phyloP scores from a whole-genome alignment of 371 early-diverging fungal species.

The Mucor mucedo region DNA sequence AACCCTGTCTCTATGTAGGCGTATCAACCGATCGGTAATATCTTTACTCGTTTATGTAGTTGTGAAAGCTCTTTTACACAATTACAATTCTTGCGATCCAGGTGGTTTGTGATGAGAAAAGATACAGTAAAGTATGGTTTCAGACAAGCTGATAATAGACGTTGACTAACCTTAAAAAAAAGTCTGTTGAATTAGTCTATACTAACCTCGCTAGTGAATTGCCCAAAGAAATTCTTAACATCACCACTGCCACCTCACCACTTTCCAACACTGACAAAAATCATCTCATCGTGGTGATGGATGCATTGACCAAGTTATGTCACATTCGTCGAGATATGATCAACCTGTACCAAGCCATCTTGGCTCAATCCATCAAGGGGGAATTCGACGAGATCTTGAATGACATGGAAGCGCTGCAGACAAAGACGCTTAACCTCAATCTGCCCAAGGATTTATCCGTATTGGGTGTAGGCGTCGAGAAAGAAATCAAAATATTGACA shows the following conservation, averaged over 20 bases:
- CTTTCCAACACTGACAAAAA: constrained; percentile 18
- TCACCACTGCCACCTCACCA: constrained; percentile 13
- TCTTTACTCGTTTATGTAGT: constrained; percentile 36
- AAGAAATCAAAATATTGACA: constrained; percentile 52
- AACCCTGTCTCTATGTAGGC: constrained; percentile 15
- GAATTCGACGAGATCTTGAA: constrained; percentile 26
- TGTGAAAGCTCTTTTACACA: constrained; percentile 45
- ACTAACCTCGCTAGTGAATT: constrained; percentile 39
- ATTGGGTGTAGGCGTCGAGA: constrained; percentile 53
- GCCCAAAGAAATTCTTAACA: constrained; percentile 31
- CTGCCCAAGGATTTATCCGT: constrained; percentile 31
- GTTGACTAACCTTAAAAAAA: background rate
- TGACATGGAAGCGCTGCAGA: constrained; percentile 21
- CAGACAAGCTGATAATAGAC: background rate
- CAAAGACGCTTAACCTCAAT: constrained; percentile 24
- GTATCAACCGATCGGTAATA: constrained; percentile 37
- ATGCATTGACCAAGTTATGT: constrained; percentile 36
- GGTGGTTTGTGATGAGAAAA: constrained; percentile 55
- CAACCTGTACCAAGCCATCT: constrained; percentile 36
- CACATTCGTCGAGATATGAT: constrained; percentile 43
- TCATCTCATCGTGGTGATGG: constrained; percentile 23
- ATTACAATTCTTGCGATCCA: constrained; percentile 46
- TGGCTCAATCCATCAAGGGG: constrained; percentile 31
- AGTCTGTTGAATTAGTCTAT: constrained; percentile 44
- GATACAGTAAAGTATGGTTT: constrained; percentile 39